Percentiles rank a stretch among this genome's conserved stretches.
Evolutionary conservation across 2,329 filamentous ascomycete species (phyloP).

Genomic region (Curvularia spicifera): DNA sequence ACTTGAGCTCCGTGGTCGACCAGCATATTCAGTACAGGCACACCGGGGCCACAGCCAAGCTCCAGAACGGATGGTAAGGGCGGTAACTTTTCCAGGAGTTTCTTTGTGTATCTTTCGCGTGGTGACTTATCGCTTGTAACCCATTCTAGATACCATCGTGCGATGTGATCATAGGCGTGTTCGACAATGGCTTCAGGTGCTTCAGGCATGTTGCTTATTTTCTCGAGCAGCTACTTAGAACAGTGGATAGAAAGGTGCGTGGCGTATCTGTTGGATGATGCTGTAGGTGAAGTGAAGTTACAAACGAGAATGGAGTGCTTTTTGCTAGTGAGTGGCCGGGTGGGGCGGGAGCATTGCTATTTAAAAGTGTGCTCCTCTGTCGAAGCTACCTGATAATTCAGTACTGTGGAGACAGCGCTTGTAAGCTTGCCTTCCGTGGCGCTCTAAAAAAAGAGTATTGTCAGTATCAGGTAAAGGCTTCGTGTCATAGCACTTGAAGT

Average conservation of each 20-base stretch:
- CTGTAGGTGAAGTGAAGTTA: not conserved
- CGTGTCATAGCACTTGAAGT: no score
- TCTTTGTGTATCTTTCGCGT: conserved; percentile 10
- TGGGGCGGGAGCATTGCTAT: not conserved
- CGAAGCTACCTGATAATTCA: no score
- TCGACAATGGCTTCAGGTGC: conserved; percentile 10
- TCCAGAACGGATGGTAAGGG: conserved; percentile 16
- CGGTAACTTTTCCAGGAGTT: conserved; percentile 1
- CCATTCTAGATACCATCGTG: conserved; percentile 18
- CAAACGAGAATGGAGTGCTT: not conserved
- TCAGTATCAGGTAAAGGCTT: no score
- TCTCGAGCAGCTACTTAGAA: not conserved
- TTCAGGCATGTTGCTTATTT: not conserved
- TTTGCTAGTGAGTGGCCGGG: not conserved
- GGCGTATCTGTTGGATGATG: not conserved
- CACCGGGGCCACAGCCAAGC: conserved; percentile 22
- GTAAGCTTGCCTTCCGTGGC: no score
- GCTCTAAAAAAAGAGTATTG: no score
- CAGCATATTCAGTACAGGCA: conserved; percentile 20
- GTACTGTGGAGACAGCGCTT: no score
- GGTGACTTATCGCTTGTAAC: conserved; percentile 10
- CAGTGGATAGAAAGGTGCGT: not conserved
- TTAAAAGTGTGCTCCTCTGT: no score
- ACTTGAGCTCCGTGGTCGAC: conserved; percentile 27
- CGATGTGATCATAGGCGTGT: conserved; percentile 14